Base-by-base conservation (phyloP, 495 filamentous ascomycete genomes). In the Entonaema liquescens region DNA sequence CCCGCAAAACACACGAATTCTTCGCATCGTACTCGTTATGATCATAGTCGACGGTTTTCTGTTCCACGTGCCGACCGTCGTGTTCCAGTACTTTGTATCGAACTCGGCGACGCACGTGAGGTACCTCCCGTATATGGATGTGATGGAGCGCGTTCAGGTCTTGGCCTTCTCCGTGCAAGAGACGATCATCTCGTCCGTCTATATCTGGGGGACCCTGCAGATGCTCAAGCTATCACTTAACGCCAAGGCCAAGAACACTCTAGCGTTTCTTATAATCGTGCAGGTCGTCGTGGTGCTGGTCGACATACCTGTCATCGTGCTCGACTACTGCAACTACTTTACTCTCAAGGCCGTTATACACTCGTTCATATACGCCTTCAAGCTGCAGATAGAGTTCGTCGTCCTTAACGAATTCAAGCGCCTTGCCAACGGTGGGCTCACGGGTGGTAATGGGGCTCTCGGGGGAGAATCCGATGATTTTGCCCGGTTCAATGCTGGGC, bases 131-230 rank as follows among this genome's bases (percentile, higher is more conserved):
- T 81, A 78, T 28, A 76, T 83, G 40, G 61, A 64, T 36, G 68
- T 88, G 72, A 87, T 87, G 81, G 89, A 90, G 73, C 88, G 88
- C 72, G 83, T 90, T 57, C 89, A 90, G 71, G 86, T 90, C 79
- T 87, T 86, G 31, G 80, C 82, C 26, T 90, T 91, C 75, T 87
- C 81, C 73, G 53, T 89, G 15, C 89, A 91, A 72, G 89, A 91
- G 68, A 81, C 85, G 50, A 75, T 88, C 70, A 83, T 91, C 65
- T 90, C 88, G 0, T 81, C 77, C 1, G 72, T 91, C 21, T 91
- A 90, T 75, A 85, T 90, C 75, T 81, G 79, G 74, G 85, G 87
- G 38, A 88, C 84, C 1, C 71, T 83, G 55, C 79, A 80, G 64
- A 79, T 87, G 67, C 74, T 88, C 50, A 80, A 79, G 54, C 73